Conservation (phyloP, 345 rosid species). For the Camelina hispida region DNA sequence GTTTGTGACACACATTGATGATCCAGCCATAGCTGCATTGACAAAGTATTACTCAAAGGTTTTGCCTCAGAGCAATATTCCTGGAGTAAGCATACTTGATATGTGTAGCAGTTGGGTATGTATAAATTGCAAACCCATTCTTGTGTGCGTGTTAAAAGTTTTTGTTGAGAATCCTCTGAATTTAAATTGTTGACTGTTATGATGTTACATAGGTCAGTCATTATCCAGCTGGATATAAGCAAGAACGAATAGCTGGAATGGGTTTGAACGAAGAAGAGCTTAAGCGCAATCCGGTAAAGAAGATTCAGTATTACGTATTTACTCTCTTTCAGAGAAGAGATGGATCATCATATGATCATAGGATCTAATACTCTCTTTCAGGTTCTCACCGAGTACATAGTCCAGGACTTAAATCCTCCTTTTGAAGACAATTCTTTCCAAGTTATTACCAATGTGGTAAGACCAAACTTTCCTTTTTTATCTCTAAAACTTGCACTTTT, state of each 20-base stretch:
- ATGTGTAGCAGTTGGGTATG: conserved; percentile 97
- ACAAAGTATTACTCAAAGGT: conserved; percentile 78
- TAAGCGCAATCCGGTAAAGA: conserved; percentile 68
- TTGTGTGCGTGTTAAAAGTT: neutral
- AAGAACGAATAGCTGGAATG: conserved; percentile 75
- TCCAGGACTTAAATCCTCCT: conserved; percentile 91
- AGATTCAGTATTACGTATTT: neutral
- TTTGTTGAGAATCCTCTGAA: conserved; percentile 3
- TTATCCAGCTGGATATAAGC: conserved; percentile 88
- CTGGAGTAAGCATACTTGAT: conserved; percentile 85
- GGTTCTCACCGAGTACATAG: conserved; percentile 75
- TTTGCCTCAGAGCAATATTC: conserved; percentile 77
- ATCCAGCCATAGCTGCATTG: conserved; percentile 86
- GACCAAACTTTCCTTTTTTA: conserved; percentile 25
- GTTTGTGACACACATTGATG: conserved; percentile 92
- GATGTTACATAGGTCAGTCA: conserved; percentile 73
- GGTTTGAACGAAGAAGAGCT: conserved; percentile 93
- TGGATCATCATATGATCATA: conserved; percentile 11
- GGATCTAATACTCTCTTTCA: conserved; percentile 33
- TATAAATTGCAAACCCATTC: neutral
- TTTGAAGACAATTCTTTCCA: conserved; percentile 86
- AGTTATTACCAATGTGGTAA: conserved; percentile 83
- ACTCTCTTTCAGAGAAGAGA: conserved; percentile 8
- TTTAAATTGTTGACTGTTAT: conserved; percentile 8
- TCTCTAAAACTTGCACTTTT: neutral